phyloP scores from a whole-genome alignment of 225 moss, liverwort and hornwort genomes.

The Pleurozium schreberi region DNA sequence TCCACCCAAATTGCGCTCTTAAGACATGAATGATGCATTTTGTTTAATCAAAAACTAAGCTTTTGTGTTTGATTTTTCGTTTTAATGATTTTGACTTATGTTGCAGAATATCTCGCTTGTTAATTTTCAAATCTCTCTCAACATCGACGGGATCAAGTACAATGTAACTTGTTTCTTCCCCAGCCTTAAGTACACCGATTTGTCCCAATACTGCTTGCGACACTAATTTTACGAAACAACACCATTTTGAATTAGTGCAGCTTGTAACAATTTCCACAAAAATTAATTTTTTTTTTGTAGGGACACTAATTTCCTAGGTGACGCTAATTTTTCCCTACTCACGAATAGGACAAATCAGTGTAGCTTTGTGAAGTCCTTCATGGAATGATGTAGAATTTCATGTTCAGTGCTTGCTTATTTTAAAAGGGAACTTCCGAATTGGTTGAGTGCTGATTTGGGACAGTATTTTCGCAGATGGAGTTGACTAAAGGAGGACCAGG shows the following conservation, averaged over 20 bases:
- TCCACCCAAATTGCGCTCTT: not conserved
- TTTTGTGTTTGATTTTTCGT: not conserved
- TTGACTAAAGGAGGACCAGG: conserved; percentile 80
- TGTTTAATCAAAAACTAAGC: not conserved
- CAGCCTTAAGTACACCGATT: not conserved
- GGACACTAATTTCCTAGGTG: not conserved
- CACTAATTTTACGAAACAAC: not conserved
- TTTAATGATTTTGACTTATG: not conserved
- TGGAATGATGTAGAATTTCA: not conserved
- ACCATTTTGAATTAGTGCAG: not conserved
- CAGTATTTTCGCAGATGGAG: conserved; percentile 46
- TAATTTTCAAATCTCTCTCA: conserved; percentile 66
- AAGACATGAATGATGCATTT: not conserved
- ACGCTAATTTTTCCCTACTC: not conserved
- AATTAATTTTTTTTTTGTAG: not conserved
- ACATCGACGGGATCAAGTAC: conserved; percentile 85
- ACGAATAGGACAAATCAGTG: not conserved
- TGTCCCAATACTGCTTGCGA: not conserved
- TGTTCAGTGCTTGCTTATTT: not conserved
- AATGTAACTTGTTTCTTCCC: conserved; percentile 31
- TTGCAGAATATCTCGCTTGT: conserved; percentile 86
- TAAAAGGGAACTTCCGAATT: not conserved
- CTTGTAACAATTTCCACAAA: not conserved
- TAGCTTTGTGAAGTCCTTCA: not conserved
- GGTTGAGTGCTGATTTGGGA: not conserved